Conservation (phyloP, 2,329 filamentous ascomycete species). For the Ophiocordyceps australis region DNA sequence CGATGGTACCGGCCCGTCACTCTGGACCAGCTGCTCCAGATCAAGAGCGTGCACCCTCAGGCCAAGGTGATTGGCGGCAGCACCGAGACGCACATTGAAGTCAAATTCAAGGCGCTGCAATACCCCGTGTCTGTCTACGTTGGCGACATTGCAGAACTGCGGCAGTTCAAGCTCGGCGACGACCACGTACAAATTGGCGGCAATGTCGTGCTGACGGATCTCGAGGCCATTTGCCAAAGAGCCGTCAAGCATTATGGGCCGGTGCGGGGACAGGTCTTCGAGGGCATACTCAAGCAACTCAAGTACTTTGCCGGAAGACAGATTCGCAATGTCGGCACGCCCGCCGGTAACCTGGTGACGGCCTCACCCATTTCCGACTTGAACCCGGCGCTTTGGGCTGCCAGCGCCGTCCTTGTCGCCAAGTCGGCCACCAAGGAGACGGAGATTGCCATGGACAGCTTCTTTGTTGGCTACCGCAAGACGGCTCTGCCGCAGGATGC, state of each 20-base stretch:
- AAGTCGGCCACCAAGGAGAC: conserved; percentile 56
- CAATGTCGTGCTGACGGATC: conserved; percentile 80
- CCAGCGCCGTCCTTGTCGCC: conserved; percentile 64
- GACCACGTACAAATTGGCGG: conserved; percentile 82
- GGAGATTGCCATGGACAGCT: conserved; percentile 79
- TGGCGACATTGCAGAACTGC: conserved; percentile 78
- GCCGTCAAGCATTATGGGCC: conserved; percentile 65
- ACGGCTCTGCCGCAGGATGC: conserved; percentile 70
- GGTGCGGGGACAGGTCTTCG: conserved; percentile 58
- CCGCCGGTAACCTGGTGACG: conserved; percentile 83
- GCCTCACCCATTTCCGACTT: conserved; percentile 93
- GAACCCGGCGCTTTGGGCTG: conserved; percentile 83
- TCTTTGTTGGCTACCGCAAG: conserved; percentile 80
- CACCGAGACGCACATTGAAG: conserved; percentile 94
- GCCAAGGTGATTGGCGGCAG: conserved; percentile 93
- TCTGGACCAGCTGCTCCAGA: conserved; percentile 71
- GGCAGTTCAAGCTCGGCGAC: conserved; percentile 63
- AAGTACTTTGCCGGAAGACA: conserved; percentile 90
- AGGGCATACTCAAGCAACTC: conserved; percentile 84
- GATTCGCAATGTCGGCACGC: conserved; percentile 94
- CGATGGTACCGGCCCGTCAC: conserved; percentile 85
- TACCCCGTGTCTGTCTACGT: conserved; percentile 85
- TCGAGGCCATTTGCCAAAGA: conserved; percentile 68
- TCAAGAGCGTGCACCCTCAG: conserved; percentile 69
- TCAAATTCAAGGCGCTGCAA: conserved; percentile 90